Base-by-base conservation (phyloP, 345 rosid species). In the Brassica carinata region DNA sequence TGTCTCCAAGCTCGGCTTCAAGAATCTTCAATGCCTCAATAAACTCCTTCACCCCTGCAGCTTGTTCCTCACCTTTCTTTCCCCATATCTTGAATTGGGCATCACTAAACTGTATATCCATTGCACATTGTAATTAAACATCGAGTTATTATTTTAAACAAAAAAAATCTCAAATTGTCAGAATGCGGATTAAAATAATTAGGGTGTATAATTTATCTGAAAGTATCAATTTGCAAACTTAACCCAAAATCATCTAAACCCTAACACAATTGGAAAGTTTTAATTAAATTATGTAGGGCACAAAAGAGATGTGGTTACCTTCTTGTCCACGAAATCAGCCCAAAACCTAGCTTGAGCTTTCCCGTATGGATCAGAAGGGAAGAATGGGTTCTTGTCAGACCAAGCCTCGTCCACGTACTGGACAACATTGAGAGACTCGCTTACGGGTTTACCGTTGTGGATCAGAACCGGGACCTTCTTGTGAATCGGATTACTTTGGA, bases 361-460 rank as follows among this genome's bases (percentile, higher is more conserved):
- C 63, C 8, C 74, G 36, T 79, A 79, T 40, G 82, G 82, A 79
- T 79, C 78, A 5, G 82, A 73, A 73, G 82, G 82, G 2, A 79
- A 72, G 68, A 79, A n/a, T 43, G 78, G 82, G 72, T 40, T 79
- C 51, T 72, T 79, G 51, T 66, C 61, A 61, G 82, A 67, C 82
- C 77, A 79, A 13, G 69, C 74, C 78, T 79, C 82, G 2, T 79
- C 78, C 15, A 79, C 33, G 30, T 79, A 79, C 69, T 79, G 82
- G 45, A 79, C 73, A 64, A 64, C 43, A 1, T 64, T 64, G 43
- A 64, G 68, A 5, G 82, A 78, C 43, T 78, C 77, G 5, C 48
- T 36, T 0, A 78, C 73, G 27, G 77, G 77, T 57, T 78, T 78
- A 57, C 77, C 82, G 4, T 72, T 38, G 48, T 77, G 81, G 55